Base-by-base conservation (phyloP, 2,329 filamentous ascomycete genomes). In the Arthroderma uncinatum region DNA sequence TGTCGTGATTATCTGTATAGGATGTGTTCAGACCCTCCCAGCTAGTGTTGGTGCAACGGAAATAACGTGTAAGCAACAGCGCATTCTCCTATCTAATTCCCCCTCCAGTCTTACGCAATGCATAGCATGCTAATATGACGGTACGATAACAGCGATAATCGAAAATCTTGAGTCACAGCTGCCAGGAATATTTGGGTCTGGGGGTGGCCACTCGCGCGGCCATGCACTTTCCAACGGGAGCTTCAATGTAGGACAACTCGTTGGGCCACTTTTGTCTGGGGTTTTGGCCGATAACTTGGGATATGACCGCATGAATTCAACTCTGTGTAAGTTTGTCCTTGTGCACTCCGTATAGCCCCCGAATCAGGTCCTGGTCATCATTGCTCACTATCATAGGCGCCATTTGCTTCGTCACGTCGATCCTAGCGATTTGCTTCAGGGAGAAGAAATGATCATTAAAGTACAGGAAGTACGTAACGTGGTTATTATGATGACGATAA, bases 261-360 rank as follows among this genome's bases (percentile, higher is more conserved):
- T 50, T 16, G 47, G 47, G n/a, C 47, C 47, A 8, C 47, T 50
- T n/a, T 50, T 50, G 7, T 50, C 47, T n/a, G 47, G 47, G 1
- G 25, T n/a, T 50, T 16, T 50, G 14, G 47, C 47, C 33, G 47
- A 50, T 19, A 50, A 50, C 16, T 14, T 50, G 25, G 47, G 47
- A 14, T 50, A 50, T 50, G 28, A 33, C 33, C 25, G 25, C 14
- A 50, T 50, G 47, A 50, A 28, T 50, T 50, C 47, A 50, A 50
- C 47, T 33, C 25, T 50, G 28, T 30, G 47, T 50, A 50, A 50
- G 47, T 50, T 16, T 23, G 12, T 47, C 40, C 2, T 25, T 10
- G 7, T 33, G 23, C 12, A 4, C 3, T 37, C 14, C 14, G 3
- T 12, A 37, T 4, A 2, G 2, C 14, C 14, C 34, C 14, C 3